phyloP scores from a whole-genome alignment of 352 stramenopile species.

The Globisporangium orthogonon region DNA sequence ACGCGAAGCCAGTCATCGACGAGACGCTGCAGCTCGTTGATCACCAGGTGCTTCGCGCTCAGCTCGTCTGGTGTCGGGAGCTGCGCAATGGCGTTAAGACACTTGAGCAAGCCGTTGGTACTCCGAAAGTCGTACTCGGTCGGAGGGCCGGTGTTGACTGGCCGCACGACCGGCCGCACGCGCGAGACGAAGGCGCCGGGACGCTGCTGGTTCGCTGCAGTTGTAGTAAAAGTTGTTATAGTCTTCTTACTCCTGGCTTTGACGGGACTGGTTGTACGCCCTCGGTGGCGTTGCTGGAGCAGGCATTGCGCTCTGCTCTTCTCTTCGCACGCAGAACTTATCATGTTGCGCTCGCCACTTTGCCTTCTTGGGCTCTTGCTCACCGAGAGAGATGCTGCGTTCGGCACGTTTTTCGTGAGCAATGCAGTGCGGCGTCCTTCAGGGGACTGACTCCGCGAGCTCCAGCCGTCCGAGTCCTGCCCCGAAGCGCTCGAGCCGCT shows the following conservation, averaged over 20 bases:
- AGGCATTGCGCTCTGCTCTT: background rate
- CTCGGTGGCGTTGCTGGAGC: slow-evolving; percentile 2
- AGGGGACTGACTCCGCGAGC: slow-evolving; percentile 13
- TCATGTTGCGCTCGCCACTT: background rate
- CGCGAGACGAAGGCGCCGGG: slow-evolving; percentile 16
- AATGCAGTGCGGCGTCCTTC: background rate
- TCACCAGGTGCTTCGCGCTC: slow-evolving; percentile 65
- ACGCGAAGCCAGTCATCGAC: slow-evolving; percentile 61
- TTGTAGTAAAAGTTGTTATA: background rate
- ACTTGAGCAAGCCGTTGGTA: slow-evolving; percentile 80
- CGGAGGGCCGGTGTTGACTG: slow-evolving; percentile 44
- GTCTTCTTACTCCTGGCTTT: background rate
- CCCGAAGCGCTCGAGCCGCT: slow-evolving; percentile 24
- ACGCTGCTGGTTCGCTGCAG: background rate
- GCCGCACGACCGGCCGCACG: slow-evolving; percentile 47
- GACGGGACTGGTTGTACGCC: slow-evolving; percentile 4
- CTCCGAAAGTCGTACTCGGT: slow-evolving; percentile 77
- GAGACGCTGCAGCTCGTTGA: slow-evolving; percentile 66
- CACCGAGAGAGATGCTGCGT: background rate
- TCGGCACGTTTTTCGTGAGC: background rate
- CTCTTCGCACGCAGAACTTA: background rate
- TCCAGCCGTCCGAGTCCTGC: slow-evolving; percentile 19
- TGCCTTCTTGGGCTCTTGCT: slow-evolving; percentile 8
- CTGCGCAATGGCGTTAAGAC: slow-evolving; percentile 56
- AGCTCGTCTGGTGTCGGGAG: slow-evolving; percentile 52